Conservation (phyloP, 345 rosid genomes). For the Combretum micranthum region DNA sequence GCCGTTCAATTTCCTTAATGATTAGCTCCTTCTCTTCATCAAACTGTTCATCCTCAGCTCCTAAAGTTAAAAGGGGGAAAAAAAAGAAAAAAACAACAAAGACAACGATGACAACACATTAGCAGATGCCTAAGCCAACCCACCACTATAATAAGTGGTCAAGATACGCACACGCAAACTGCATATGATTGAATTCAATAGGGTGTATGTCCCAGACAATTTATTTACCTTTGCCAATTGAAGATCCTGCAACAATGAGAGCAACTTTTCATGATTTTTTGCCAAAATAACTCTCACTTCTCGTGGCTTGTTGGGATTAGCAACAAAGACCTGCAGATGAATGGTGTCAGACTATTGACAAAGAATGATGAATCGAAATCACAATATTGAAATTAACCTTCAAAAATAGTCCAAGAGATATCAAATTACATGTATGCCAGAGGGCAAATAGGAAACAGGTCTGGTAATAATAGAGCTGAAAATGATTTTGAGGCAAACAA, state of each 20-base stretch:
- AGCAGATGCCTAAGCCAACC: not conserved
- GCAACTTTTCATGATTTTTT: conserved; percentile 69
- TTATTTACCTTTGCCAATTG: conserved; percentile 69
- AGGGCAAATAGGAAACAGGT: too few species aligned
- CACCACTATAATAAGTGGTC: too few species aligned
- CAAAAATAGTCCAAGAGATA: not conserved
- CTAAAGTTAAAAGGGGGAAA: conserved; percentile 16
- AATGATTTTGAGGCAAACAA: not conserved
- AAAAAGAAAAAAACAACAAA: too few species aligned
- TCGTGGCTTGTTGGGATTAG: conserved; percentile 92
- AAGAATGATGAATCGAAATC: not conserved
- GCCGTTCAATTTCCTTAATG: conserved; percentile 67
- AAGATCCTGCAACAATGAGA: conserved; percentile 61
- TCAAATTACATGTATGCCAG: too few species aligned
- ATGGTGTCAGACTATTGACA: not conserved
- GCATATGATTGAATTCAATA: too few species aligned
- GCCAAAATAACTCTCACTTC: conserved; percentile 81
- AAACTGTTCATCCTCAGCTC: conserved; percentile 84
- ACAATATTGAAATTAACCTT: not conserved
- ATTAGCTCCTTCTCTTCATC: conserved; percentile 94
- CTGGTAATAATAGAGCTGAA: too few species aligned
- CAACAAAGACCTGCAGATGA: conserved; percentile 71
- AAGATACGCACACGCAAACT: too few species aligned
- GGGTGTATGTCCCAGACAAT: conserved; percentile 1
- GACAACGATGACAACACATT: not conserved